Evolutionary conservation across 1,284 basidiomycete species (phyloP), one percentile per base, ranked within the genome.

Genomic region (Peniophora sp.): DNA sequence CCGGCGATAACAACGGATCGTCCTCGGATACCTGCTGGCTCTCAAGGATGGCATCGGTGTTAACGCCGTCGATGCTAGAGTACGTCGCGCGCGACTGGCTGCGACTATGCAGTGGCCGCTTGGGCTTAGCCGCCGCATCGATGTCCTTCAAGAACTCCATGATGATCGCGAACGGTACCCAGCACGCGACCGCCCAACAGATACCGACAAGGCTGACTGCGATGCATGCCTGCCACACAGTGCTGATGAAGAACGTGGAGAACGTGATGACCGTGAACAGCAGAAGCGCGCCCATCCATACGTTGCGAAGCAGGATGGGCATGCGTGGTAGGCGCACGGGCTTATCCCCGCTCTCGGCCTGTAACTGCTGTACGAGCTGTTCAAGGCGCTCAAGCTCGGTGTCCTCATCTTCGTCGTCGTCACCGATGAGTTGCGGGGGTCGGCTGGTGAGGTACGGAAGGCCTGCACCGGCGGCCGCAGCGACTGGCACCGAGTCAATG

Each of bases 131-230:
- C 32, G 51, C 54, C n/a, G 68, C 68, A 49, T 82, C 74, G 55
- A 87, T 74, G 64, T 93, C 92, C 69, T 91, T 92, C 55, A 95
- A 70, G 61, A 91, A 83, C 88, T 93, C 92, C 92, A 95, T 95
- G 65, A 95, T 91, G 62, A 95, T 92, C 14, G 89, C 85, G 55
- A 88, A 89, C 2, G 87, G 85, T 50, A 90, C 90, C 93, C 93
- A 97, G 69, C 91, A 92, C 14, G 92, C 91, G 20, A 97, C 88
- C 1, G 92, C 91, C 94, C 94, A 97, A 63, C 87, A 92, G 37
- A 97, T 87, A 39, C 94, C 94, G 14, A 94, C 82, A 37, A 94
- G 65, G 48, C 84, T 83, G 49, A 97, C 89, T 59, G 89, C 81
- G 22, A 83, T 64, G 11, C 88, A 89, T 9, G 93, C 94, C 75